Evolutionary conservation across 2,329 filamentous ascomycete genomes (phyloP).

Genomic region (Lachnellula suecica): DNA sequence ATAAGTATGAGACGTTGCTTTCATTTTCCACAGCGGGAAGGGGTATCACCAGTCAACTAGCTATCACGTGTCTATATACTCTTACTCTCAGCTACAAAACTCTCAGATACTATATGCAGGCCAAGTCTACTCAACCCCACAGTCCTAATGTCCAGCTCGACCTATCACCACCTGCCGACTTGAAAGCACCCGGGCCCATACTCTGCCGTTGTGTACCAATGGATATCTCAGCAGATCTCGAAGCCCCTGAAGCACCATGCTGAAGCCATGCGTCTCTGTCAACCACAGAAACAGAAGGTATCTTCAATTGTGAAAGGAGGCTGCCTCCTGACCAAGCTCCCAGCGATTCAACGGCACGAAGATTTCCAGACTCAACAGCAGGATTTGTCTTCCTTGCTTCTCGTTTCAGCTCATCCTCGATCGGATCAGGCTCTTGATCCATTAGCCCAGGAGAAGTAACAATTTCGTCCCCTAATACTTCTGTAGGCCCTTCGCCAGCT

Average conservation of each 20-base stretch:
- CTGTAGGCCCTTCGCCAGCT: conserved; percentile 19
- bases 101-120: background rate
- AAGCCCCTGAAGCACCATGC: conserved; percentile 64
- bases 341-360: conserved; percentile 67
- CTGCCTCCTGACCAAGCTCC: conserved; percentile 76
- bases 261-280: conserved; percentile 71
- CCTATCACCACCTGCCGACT: conserved; percentile 38
- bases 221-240: conserved; percentile 49
- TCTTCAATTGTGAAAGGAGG: conserved; percentile 64
- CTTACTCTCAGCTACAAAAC: background rate
- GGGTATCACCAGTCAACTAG: no score
- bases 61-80: no score
- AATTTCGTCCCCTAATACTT: conserved; percentile 11
- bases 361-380: conserved; percentile 50
- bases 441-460: conserved; percentile 22
- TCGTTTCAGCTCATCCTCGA: conserved; percentile 57
- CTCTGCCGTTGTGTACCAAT: conserved; percentile 64
- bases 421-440: conserved; percentile 51
- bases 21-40: no score
- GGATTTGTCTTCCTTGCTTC: conserved; percentile 40
- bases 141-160: conserved; percentile 61
- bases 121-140: conserved; percentile 44
- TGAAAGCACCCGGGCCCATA: conserved; percentile 55
- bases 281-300: conserved; percentile 67
- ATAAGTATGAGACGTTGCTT: no score